Evolutionary conservation across 176 grass and related monocot species (phyloP), one percentile per base, ranked within the genome.

Genomic region (Oropetium thomaeum): DNA sequence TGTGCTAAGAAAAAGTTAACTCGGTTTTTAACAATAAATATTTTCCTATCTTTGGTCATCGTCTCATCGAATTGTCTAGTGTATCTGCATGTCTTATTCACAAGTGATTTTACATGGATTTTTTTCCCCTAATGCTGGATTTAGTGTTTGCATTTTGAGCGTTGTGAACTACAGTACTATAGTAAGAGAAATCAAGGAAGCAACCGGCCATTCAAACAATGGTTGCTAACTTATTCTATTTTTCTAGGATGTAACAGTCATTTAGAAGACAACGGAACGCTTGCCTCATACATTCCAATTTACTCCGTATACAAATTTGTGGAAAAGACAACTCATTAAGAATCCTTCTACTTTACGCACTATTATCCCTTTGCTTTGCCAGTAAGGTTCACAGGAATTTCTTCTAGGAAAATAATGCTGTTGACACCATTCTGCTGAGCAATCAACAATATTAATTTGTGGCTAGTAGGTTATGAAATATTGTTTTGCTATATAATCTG

Each of bases 351-450:
- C 23, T 75, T 66, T 27, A n/a, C 67, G 45, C 58, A 35, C 33
- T 15, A 67, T n/a, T n/a, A n/a, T n/a, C 20, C 28, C 48, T 28
- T 74, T 35, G 8, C 45, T 82, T 82, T 13, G 58, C 47, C 48
- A 37, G 25, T 54, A 75, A 80, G 29, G 14, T 15, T 47, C 13
- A 26, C 5, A 75, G 6, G n/a, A 47, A 30, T 47, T 74, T 58
- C 20, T 37, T 66, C 33, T 47, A 38, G 15, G 2, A 23, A 74
- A 45, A 58, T 2, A 65, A 31, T 67, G 26, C 27, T 44, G 5
- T 67, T 75, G 62, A 22, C 71, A 68, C 37, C 49, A 82, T 67
- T 38, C 29, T 67, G 14, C 27, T 37, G 48, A 28, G 60, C 35
- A 57, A 45, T 15, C 26, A 57, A 66, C 31, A 57, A 45, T 43